Base-by-base conservation (phyloP, 2,329 filamentous ascomycete genomes). In the Pseudogymnoascus sp. region DNA sequence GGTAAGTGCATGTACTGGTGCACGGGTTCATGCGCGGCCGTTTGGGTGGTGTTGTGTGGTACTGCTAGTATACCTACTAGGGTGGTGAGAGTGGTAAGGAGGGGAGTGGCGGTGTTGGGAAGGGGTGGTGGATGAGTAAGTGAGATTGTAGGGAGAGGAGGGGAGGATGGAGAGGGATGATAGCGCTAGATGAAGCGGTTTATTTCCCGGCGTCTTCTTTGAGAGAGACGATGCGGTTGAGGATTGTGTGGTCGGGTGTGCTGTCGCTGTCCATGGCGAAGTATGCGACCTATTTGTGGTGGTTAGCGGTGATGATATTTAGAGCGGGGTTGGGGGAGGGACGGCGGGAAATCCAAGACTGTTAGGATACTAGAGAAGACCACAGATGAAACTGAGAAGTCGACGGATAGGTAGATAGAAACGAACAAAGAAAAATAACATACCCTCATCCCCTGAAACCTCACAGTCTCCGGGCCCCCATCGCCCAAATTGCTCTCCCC, bases 361-460 rank as follows among this genome's bases (percentile, higher is more conserved):
- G 25, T 25, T 25, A 25, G 25, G 25, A 25, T 25, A 25, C 4
- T 28, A 28, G 28, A 14, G 14, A 7, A 7, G 1, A 13, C 2
- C 6, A 6, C n/a, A 8, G 3, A 41, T 8, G 37, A 41, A 41
- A 62, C 6, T 11, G 14, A 39, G 13, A n/a, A 3, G 5, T 2
- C 7, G 3, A 1, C 5, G 60, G 28, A 14, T 43, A 25, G 36
- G 8, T 6, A 61, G 6, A 37, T 41, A 25, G n/a, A 14, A 13
- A 57, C 34, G 2, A 57, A 54, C 23, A 21, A 21, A 45, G 14
- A 62, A 78, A 95, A 95, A 74, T 3, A 31, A 54, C 48, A 6
- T 51, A 93, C 90, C 25, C 93, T 84, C 82, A 96, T 87, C 2
- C 87, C 93, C 80, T 98, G 93, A 82, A 98, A 98, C 60, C 93